A percentile compares a stretch with the other conserved stretches of the same genome.
Conservation (phyloP, 148 eudicot species). For the Rhododendron griersonianum region DNA sequence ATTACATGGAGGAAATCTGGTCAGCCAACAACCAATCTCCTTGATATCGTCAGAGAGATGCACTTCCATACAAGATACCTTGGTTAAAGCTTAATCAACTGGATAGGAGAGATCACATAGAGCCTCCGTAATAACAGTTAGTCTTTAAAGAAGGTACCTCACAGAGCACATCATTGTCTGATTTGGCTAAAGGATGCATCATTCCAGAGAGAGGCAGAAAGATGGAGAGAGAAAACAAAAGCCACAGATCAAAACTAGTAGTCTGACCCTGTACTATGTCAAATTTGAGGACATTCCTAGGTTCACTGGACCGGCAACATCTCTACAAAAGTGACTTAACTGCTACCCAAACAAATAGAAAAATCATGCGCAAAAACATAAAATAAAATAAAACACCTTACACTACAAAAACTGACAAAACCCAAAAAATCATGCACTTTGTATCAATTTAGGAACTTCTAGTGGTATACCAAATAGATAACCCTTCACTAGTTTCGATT, state of each 20-base stretch:
- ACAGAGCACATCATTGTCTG: conserved; percentile 39
- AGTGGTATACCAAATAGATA: background rate
- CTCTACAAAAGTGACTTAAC: background rate
- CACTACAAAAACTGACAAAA: background rate
- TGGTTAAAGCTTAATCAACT: conserved; percentile 12
- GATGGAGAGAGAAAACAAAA: background rate
- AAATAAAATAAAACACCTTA: background rate
- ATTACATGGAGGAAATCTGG: conserved; percentile 18
- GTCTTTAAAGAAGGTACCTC: conserved; percentile 15
- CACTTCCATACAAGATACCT: conserved; percentile 30
- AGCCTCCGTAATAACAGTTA: conserved; percentile 1
- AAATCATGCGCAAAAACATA: background rate
- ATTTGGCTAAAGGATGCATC: conserved; percentile 41
- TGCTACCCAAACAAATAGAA: background rate
- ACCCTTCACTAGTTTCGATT: background rate
- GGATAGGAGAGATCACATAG: conserved; percentile 11
- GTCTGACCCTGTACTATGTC: background rate
- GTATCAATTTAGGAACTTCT: background rate
- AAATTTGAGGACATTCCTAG: background rate
- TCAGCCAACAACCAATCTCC: conserved; percentile 35
- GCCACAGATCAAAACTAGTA: background rate
- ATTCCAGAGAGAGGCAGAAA: conserved; percentile 20
- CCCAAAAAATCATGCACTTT: background rate
- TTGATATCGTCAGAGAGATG: conserved; percentile 28
- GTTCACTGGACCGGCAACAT: background rate